Evolutionary conservation across 2,329 filamentous ascomycete genomes (phyloP).

Genomic region (Pyrenochaeta sp.): DNA sequence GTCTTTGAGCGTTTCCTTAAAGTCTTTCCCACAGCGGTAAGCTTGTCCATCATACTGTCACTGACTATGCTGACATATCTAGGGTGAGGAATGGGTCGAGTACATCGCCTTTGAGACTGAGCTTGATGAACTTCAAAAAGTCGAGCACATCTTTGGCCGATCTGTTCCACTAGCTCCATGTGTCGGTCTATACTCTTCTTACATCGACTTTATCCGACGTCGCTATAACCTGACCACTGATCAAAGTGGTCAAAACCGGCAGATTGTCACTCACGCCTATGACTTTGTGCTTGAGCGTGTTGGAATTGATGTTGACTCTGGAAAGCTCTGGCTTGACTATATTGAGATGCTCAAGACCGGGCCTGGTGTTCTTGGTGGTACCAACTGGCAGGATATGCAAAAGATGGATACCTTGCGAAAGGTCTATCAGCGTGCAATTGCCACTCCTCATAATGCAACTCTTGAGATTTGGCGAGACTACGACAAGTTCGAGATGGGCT

Average conservation of each 20-base stretch:
- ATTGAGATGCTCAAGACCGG: slow-evolving; percentile 90
- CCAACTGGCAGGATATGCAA: slow-evolving; percentile 93
- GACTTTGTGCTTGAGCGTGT: slow-evolving; percentile 91
- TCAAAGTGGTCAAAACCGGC: slow-evolving; percentile 75
- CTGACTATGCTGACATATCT: slow-evolving; percentile 55
- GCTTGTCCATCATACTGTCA: slow-evolving; percentile 50
- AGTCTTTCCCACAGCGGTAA: slow-evolving; percentile 88
- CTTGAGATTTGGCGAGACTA: slow-evolving; percentile 96
- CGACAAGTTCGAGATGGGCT: slow-evolving; percentile 90
- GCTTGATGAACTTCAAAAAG: slow-evolving; percentile 78
- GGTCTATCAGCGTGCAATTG: slow-evolving; percentile 89
- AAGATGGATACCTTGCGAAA: slow-evolving; percentile 96
- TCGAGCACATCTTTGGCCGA: slow-evolving; percentile 83
- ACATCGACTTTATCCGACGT: slow-evolving; percentile 93
- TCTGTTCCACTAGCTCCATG: slow-evolving; percentile 81
- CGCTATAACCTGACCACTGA: slow-evolving; percentile 88
- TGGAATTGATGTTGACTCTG: slow-evolving; percentile 89
- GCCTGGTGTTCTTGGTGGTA: slow-evolving; percentile 84
- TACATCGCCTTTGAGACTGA: slow-evolving; percentile 91
- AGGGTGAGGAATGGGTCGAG: slow-evolving; percentile 92
- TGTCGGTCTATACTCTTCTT: slow-evolving; percentile 88
- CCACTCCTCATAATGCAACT: slow-evolving; percentile 82
- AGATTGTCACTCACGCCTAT: slow-evolving; percentile 83
- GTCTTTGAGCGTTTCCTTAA: slow-evolving; percentile 87
- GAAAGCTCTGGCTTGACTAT: slow-evolving; percentile 91